Conservation (phyloP, 768 basidiomycete genomes). For the Rhodocollybia butyracea region DNA sequence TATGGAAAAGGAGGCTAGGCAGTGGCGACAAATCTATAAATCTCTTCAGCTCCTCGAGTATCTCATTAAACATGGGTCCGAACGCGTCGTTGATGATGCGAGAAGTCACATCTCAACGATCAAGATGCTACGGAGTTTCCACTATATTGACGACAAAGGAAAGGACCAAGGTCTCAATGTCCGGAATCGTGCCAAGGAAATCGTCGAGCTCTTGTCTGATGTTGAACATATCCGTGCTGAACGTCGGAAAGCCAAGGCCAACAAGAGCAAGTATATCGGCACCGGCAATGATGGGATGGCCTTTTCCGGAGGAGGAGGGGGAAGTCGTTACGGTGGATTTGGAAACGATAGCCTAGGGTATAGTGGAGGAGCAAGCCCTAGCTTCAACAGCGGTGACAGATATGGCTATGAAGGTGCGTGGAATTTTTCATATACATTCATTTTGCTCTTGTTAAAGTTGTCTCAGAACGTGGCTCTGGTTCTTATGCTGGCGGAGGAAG, state of each 20-base stretch:
- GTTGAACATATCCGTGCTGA: slow-evolving; percentile 88
- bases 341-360: slow-evolving; percentile 33
- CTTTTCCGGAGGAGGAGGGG: slow-evolving; percentile 52
- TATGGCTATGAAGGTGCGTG: slow-evolving; percentile 19
- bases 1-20: slow-evolving; percentile 97
- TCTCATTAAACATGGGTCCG: slow-evolving; percentile 93
- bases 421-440: background rate
- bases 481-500: slow-evolving; percentile 32
- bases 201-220: slow-evolving; percentile 89
- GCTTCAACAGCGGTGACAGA: slow-evolving; percentile 27
- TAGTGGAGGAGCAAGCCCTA: slow-evolving; percentile 45
- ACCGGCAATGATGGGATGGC: slow-evolving; percentile 78
- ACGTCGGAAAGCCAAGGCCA: slow-evolving; percentile 88
- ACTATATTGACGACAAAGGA: slow-evolving; percentile 97
- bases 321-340: slow-evolving; percentile 51
- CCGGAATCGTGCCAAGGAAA: slow-evolving; percentile 88
- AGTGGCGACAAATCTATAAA: slow-evolving; percentile 99
- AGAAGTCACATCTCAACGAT: slow-evolving; percentile 91
- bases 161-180: slow-evolving; percentile 99
- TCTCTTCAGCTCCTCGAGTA: slow-evolving; percentile 93
- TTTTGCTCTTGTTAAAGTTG: background rate
- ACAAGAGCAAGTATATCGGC: slow-evolving; percentile 87
- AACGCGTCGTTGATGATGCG: slow-evolving; percentile 97
- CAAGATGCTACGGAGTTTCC: slow-evolving; percentile 97
- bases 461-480: slow-evolving; percentile 6